These are phyloP conservation scores for Trypanosomatidae sp. DNA, from an alignment of 208 protist genomes.

Conservation along the genomic window DNA sequence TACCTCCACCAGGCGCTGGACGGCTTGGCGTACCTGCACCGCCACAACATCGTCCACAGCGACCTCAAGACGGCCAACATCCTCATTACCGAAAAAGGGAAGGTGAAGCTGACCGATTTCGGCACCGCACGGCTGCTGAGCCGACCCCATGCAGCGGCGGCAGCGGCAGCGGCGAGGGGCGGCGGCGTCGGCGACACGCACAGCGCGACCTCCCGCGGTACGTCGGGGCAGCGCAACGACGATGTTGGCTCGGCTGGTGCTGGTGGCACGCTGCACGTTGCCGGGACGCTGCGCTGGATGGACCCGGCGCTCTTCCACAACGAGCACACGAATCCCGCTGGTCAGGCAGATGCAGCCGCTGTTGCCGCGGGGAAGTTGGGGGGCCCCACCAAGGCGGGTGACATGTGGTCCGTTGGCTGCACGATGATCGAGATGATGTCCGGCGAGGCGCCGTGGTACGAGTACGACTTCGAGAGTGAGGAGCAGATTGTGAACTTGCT, in stretches of 20 bases:
- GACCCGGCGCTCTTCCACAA: slow-evolving; percentile 77
- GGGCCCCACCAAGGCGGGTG: slow-evolving; percentile 77
- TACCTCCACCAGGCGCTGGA: slow-evolving; percentile 85
- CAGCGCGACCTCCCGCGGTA: slow-evolving; percentile 1
- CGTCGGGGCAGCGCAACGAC: slow-evolving; percentile 23
- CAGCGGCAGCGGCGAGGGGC: slow-evolving; percentile 1
- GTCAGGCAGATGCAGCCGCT: background rate
- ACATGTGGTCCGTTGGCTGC: slow-evolving; percentile 93
- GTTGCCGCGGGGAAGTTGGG: background rate
- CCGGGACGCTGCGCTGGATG: slow-evolving; percentile 90
- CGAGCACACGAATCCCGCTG: slow-evolving; percentile 9
- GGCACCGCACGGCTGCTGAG: slow-evolving; percentile 84
- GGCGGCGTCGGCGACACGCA: slow-evolving; percentile 8
- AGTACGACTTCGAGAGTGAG: slow-evolving; percentile 89
- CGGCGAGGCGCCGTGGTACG: slow-evolving; percentile 81
- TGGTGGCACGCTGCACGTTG: slow-evolving; percentile 56
- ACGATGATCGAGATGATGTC: slow-evolving; percentile 92
- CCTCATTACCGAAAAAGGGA: slow-evolving; percentile 85
- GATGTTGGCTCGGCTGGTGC: slow-evolving; percentile 8
- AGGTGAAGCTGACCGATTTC: slow-evolving; percentile 90
- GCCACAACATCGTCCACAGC: slow-evolving; percentile 87
- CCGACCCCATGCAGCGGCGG: slow-evolving; percentile 29
- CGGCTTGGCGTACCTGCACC: slow-evolving; percentile 86
- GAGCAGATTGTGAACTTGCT: slow-evolving; percentile 90
- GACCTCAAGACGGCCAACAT: slow-evolving; percentile 93